A percentile compares a stretch with the other conserved stretches of the same genome.
Conservation (phyloP, 805 yeast species). For the Starmera quercuum region DNA sequence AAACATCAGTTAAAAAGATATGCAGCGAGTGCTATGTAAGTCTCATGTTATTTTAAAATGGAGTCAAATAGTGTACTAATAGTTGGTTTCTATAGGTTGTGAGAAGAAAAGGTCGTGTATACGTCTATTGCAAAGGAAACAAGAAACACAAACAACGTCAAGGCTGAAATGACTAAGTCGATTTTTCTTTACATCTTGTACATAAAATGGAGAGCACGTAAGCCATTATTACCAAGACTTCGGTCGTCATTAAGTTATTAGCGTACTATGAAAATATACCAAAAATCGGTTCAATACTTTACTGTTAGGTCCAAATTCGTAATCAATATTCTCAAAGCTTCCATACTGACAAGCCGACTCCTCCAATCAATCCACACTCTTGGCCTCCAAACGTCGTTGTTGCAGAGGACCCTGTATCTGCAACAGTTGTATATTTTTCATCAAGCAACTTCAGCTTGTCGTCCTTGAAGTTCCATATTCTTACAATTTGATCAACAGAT, state of each 20-base stretch:
- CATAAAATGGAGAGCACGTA: no score
- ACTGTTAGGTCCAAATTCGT: no score
- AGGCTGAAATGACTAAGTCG: no score
- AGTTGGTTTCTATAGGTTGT: slow-evolving; percentile 70
- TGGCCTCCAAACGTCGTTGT: slow-evolving; percentile 20
- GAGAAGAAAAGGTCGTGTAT: slow-evolving; percentile 90
- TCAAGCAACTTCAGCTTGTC: slow-evolving; percentile 23
- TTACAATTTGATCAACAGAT: slow-evolving; percentile 78
- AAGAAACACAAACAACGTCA: slow-evolving; percentile 94
- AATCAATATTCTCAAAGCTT: slow-evolving; percentile 14
- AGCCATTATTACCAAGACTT: no score
- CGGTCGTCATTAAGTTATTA: no score
- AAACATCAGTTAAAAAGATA: slow-evolving; percentile 88
- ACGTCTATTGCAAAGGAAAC: slow-evolving; percentile 87
- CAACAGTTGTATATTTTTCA: slow-evolving; percentile 65
- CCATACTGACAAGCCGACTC: slow-evolving; percentile 72
- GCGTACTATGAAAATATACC: no score
- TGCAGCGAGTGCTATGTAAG: slow-evolving; percentile 81
- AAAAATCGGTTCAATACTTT: no score
- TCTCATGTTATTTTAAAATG: slow-evolving; percentile 9
- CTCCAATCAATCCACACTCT: slow-evolving; percentile 51
- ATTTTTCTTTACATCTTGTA: no score
- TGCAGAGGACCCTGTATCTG: slow-evolving; percentile 81
- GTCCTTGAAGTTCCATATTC: slow-evolving; percentile 45
- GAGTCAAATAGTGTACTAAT: slow-evolving; percentile 1